A percentile compares a stretch with the other conserved stretches of the same genome.
phyloP scores from a whole-genome alignment of 2,329 filamentous ascomycete genomes.

The Cephalotrichum gorgonifer region DNA sequence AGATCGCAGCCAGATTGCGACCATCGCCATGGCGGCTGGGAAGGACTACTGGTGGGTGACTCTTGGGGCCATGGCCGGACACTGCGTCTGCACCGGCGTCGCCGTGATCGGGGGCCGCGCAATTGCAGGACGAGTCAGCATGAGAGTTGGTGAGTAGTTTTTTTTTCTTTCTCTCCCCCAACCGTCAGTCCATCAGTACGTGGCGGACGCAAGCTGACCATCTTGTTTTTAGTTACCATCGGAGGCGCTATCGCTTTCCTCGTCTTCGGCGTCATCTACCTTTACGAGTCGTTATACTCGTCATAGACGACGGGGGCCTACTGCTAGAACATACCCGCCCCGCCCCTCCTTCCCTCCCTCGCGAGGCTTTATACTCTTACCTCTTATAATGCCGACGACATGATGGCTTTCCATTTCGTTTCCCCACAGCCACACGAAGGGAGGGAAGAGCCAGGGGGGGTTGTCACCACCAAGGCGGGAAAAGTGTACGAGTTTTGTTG shows the following conservation, averaged over 20 bases:
- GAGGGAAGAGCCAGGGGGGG: not conserved
- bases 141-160: slow-evolving; percentile 78
- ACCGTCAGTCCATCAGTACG: slow-evolving; percentile 8
- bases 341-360: not conserved
- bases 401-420: not conserved
- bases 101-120: slow-evolving; percentile 88
- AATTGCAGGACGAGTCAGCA: slow-evolving; percentile 85
- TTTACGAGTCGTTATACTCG: slow-evolving; percentile 64
- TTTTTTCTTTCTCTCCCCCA: slow-evolving; percentile 12
- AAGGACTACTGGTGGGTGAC: slow-evolving; percentile 99
- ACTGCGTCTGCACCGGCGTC: slow-evolving; percentile 80
- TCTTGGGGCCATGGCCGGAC: slow-evolving; percentile 73
- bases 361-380: not conserved
- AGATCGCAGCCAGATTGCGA: slow-evolving; percentile 93
- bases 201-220: not conserved
- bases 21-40: slow-evolving; percentile 96
- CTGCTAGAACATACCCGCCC: too few relatives aligned
- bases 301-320: slow-evolving; percentile 17
- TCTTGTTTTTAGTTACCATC: slow-evolving; percentile 60
- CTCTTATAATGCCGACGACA: slow-evolving; percentile 5
- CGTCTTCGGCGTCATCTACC: slow-evolving; percentile 83
- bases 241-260: slow-evolving; percentile 87
- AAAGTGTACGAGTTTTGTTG: slow-evolving; percentile 1
- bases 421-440: not conserved
- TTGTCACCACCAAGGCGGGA: not conserved